Percentiles rank a stretch among this genome's conserved stretches.
These are phyloP conservation scores for Drechslera avenae DNA, from an alignment of 2,329 filamentous ascomycete genomes.

Conservation along the genomic window DNA sequence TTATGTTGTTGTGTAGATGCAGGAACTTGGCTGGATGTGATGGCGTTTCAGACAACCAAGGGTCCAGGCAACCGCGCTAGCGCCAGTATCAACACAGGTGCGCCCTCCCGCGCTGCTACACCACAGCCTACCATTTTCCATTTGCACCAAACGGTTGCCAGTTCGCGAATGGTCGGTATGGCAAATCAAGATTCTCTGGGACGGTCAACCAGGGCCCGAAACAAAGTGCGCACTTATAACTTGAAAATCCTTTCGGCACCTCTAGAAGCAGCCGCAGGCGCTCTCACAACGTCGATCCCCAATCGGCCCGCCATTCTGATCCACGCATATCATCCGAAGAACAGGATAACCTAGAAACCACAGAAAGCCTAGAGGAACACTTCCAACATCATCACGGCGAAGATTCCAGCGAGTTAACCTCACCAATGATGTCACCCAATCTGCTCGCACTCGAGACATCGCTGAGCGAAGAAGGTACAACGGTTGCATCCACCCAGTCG, in stretches of 20 bases:
- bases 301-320: background rate
- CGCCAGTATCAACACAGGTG: background rate
- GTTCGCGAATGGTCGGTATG: background rate
- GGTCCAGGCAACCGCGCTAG: slow-evolving; percentile 1
- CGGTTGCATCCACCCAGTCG: background rate
- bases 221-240: slow-evolving; percentile 3
- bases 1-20: too few species aligned
- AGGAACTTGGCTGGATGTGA: too few species aligned
- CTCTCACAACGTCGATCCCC: background rate
- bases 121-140: background rate
- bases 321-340: background rate
- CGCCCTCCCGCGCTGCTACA: background rate
- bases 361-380: background rate
- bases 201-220: background rate
- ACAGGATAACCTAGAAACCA: background rate
- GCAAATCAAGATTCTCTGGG: background rate
- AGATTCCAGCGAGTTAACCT: slow-evolving; percentile 3
- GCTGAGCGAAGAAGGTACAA: background rate
- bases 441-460: background rate
- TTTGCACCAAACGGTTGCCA: background rate
- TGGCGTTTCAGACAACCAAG: too few species aligned
- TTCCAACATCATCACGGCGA: background rate
- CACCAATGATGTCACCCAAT: slow-evolving; percentile 1
- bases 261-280: background rate
- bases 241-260: slow-evolving; percentile 1